These are phyloP conservation scores for Bothia castanella DNA, from an alignment of 1,284 basidiomycete genomes.

Conservation along the genomic window DNA sequence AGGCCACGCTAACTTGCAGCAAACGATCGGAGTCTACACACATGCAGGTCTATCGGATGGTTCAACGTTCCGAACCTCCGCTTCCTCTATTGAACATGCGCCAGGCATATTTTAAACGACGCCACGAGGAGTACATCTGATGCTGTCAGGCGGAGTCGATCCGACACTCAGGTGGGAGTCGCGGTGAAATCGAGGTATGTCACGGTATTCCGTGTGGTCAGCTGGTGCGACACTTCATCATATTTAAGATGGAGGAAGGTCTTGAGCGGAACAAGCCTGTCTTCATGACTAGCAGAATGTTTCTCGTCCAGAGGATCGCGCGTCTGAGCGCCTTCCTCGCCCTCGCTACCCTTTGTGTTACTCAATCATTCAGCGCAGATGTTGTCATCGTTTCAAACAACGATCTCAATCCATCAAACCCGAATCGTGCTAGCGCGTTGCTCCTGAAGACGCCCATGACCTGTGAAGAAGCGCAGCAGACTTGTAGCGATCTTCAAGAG, in stretches of 20 bases:
- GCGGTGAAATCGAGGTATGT: not conserved
- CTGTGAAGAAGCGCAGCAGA: conserved; percentile 8
- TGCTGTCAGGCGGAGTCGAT: not conserved
- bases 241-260: not conserved
- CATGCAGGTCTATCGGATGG: too few species aligned
- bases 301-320: not conserved
- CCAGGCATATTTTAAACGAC: not conserved
- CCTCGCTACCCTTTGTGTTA: not conserved
- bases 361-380: conserved; percentile 1
- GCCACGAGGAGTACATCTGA: not conserved
- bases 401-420: conserved; percentile 17
- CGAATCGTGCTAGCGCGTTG: conserved; percentile 11
- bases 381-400: conserved; percentile 23
- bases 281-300: not conserved
- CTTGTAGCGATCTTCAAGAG: conserved; percentile 17
- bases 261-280: not conserved
- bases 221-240: not conserved
- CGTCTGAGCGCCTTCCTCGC: not conserved
- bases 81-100: not conserved
- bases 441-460: conserved; percentile 9
- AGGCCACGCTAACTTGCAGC: too few species aligned
- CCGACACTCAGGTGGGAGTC: too few species aligned
- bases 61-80: too few species aligned
- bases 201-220: not conserved
- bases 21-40: too few species aligned